Evolutionary conservation across 2,329 filamentous ascomycete species (phyloP).

Genomic region (Diaporthe ilicicola): DNA sequence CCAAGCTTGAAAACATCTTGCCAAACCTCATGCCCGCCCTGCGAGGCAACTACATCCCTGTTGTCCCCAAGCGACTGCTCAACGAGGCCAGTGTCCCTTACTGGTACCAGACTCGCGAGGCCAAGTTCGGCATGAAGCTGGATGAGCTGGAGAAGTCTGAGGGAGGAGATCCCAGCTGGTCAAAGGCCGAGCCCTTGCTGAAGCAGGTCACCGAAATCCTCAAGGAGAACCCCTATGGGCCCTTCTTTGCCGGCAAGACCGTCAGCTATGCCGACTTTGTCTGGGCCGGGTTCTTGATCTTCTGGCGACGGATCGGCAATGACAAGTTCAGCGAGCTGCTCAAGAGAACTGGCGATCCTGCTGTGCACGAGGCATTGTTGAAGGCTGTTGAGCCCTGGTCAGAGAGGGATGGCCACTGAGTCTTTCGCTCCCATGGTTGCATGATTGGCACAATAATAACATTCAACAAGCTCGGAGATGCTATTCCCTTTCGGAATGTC

Average conservation of each 20-base stretch:
- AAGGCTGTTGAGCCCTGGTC: slow-evolving; percentile 52
- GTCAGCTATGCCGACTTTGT: slow-evolving; percentile 67
- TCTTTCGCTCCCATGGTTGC: not conserved
- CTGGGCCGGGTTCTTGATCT: slow-evolving; percentile 45
- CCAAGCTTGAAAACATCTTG: slow-evolving; percentile 53
- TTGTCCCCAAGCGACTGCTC: slow-evolving; percentile 60
- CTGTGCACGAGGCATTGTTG: slow-evolving; percentile 49
- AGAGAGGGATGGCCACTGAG: slow-evolving; percentile 48
- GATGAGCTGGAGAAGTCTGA: slow-evolving; percentile 55
- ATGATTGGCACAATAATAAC: not conserved
- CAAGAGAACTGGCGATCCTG: slow-evolving; percentile 47
- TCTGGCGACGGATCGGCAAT: slow-evolving; percentile 45
- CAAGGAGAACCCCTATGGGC: slow-evolving; percentile 63
- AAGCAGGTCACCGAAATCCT: slow-evolving; percentile 54
- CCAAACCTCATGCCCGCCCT: slow-evolving; percentile 44
- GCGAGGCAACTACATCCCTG: slow-evolving; percentile 53
- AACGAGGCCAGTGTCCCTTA: slow-evolving; percentile 59
- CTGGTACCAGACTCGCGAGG: slow-evolving; percentile 62
- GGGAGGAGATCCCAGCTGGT: slow-evolving; percentile 61
- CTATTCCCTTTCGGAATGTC: not conserved
- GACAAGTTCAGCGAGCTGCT: slow-evolving; percentile 47
- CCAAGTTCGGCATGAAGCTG: slow-evolving; percentile 60
- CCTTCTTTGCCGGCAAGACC: slow-evolving; percentile 67
- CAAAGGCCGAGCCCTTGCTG: slow-evolving; percentile 48
- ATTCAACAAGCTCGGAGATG: not conserved